Percentiles rank a stretch among this genome's conserved stretches.
Evolutionary conservation across 495 filamentous ascomycete species (phyloP).

Genomic region (Aspergillus olivimuriae): DNA sequence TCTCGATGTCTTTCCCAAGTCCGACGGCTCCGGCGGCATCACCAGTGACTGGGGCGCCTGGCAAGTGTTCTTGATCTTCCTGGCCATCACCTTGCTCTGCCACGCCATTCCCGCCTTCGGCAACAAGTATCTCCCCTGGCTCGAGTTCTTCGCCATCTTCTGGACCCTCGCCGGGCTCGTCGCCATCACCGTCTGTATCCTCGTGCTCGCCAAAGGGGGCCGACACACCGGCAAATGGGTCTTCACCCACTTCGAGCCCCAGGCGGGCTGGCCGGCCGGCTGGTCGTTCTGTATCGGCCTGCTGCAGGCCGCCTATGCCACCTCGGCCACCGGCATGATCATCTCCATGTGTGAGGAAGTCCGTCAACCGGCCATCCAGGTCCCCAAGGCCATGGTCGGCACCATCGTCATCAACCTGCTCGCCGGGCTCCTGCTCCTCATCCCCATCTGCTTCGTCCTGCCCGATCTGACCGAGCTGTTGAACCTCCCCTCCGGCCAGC

Average conservation of each 20-base stretch:
- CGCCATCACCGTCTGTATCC: slow-evolving; percentile 46
- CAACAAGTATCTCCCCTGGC: slow-evolving; percentile 25
- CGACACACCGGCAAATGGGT: slow-evolving; percentile 44
- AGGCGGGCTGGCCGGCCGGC: slow-evolving; percentile 47
- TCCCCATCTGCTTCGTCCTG: slow-evolving; percentile 52
- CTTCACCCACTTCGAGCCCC: slow-evolving; percentile 47
- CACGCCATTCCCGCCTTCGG: slow-evolving; percentile 20
- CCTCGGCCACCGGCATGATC: slow-evolving; percentile 45
- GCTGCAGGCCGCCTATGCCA: slow-evolving; percentile 45
- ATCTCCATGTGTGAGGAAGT: slow-evolving; percentile 52
- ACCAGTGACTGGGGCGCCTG: slow-evolving; percentile 18
- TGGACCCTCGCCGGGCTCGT: slow-evolving; percentile 50
- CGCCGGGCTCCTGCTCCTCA: slow-evolving; percentile 56
- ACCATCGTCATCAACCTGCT: slow-evolving; percentile 53
- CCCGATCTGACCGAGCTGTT: slow-evolving; percentile 42
- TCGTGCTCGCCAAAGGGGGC: slow-evolving; percentile 42
- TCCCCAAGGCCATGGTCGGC: slow-evolving; percentile 55
- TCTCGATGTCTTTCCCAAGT: slow-evolving; percentile 27
- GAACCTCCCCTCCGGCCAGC: slow-evolving; percentile 49
- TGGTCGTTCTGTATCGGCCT: slow-evolving; percentile 52
- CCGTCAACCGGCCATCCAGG: slow-evolving; percentile 52
- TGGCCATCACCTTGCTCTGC: slow-evolving; percentile 45
- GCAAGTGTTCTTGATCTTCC: slow-evolving; percentile 54
- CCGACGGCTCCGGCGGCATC: slow-evolving; percentile 30
- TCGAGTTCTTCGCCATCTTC: slow-evolving; percentile 51